Evolutionary conservation across 83 land plant genomes (phyloP).

Genomic region (Picea mariana): DNA sequence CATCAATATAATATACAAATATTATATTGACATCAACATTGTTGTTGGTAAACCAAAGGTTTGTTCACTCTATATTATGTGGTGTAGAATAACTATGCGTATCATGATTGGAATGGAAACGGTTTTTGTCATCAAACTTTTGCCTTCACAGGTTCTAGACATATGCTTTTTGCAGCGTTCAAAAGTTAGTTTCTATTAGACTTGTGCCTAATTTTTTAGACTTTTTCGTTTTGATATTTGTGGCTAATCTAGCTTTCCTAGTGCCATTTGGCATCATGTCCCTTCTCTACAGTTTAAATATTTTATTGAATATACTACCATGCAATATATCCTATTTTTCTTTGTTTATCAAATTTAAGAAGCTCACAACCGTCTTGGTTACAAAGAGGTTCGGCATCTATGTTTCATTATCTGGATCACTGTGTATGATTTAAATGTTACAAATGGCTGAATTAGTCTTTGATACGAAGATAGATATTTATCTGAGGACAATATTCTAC

Average conservation of each 20-base stretch:
- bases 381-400: neutral
- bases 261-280: neutral
- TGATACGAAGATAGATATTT: neutral
- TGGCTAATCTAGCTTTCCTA: neutral
- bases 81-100: too few relatives aligned
- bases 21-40: slow-evolving; percentile 91
- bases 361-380: neutral
- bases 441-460: neutral
- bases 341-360: neutral
- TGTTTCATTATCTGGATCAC: neutral
- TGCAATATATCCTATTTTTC: neutral
- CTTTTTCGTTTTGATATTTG: neutral
- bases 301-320: neutral
- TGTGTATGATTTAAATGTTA: neutral
- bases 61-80: neutral
- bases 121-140: neutral
- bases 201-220: neutral
- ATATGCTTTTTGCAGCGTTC: neutral
- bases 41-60: slow-evolving; percentile 98
- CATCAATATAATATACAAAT: slow-evolving; percentile 94
- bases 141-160: neutral
- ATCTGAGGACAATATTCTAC: neutral
- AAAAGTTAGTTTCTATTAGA: neutral
- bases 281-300: neutral
- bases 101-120: neutral